phyloP scores from a whole-genome alignment of 2,329 filamentous ascomycete genomes.

The Pseudophaeomoniella oleicola region DNA sequence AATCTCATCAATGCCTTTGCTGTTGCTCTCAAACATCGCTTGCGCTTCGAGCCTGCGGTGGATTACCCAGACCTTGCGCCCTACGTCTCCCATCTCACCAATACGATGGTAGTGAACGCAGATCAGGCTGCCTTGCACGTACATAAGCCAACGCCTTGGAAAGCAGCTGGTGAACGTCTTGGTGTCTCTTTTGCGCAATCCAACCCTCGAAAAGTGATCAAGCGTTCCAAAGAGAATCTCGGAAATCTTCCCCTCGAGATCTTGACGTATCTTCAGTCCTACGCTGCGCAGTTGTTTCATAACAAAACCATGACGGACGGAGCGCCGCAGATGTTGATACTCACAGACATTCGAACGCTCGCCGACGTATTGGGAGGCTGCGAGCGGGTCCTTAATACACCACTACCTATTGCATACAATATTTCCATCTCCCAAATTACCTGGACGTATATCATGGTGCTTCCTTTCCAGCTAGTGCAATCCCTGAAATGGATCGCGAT shows the following conservation, averaged over 20 bases:
- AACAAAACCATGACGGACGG: constrained; percentile 22
- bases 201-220: constrained; percentile 66
- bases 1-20: constrained; percentile 68
- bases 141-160: constrained; percentile 39
- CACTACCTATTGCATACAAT: constrained; percentile 66
- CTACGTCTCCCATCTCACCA: constrained; percentile 52
- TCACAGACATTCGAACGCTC: constrained; percentile 47
- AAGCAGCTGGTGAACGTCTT: constrained; percentile 55
- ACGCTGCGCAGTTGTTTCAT: constrained; percentile 45
- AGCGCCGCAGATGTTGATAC: constrained; percentile 22
- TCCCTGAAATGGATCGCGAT: constrained; percentile 60
- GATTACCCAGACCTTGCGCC: constrained; percentile 60
- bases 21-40: constrained; percentile 64
- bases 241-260: constrained; percentile 79
- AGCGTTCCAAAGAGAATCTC: constrained; percentile 55
- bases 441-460: constrained; percentile 65
- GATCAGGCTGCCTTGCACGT: constrained; percentile 22
- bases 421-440: constrained; percentile 79
- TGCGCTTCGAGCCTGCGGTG: constrained; percentile 71
- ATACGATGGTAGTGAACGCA: constrained; percentile 56
- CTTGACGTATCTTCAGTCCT: constrained; percentile 54
- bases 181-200: constrained; percentile 62
- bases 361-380: constrained; percentile 60
- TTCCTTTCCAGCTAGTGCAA: constrained; percentile 65
- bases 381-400: constrained; percentile 69